A percentile compares a stretch with the other conserved stretches of the same genome.
Evolutionary conservation across 495 filamentous ascomycete genomes (phyloP).

Genomic region (Wilcoxina mikolae): DNA sequence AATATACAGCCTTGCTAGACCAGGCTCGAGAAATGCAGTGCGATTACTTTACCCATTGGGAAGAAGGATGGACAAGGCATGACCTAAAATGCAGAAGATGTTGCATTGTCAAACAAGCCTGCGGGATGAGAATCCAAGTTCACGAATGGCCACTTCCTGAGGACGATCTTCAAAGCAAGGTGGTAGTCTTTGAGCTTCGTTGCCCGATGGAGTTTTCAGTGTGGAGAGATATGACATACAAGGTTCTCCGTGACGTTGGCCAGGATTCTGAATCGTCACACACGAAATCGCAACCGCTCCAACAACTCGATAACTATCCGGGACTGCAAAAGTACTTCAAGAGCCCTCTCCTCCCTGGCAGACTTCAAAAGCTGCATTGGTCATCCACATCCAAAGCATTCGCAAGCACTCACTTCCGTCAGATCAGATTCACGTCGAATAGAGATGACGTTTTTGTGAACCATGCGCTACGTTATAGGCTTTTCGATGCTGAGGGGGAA

Average conservation of each 20-base stretch:
- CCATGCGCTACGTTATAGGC: constrained; percentile 31
- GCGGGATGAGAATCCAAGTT: constrained; percentile 35
- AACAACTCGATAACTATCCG: no score
- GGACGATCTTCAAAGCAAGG: constrained; percentile 29
- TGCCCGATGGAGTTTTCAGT: constrained; percentile 33
- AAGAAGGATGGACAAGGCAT: constrained; percentile 14
- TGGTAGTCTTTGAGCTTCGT: constrained; percentile 44
- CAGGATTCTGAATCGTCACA: constrained; percentile 32
- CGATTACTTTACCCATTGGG: constrained; percentile 29
- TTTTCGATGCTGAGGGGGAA: constrained; percentile 21
- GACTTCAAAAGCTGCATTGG: no score
- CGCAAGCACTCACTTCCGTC: no score
- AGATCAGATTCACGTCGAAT: no score
- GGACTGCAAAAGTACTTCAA: no score
- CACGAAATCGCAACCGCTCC: constrained; percentile 5
- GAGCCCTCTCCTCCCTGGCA: no score
- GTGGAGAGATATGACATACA: constrained; percentile 43
- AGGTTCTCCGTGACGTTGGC: no score
- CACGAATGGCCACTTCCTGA: constrained; percentile 50
- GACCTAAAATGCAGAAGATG: constrained; percentile 29
- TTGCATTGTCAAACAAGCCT: constrained; percentile 17
- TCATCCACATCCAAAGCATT: no score
- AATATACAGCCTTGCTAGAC: constrained; percentile 30
- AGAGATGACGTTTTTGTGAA: constrained; percentile 33
- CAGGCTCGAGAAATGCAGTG: constrained; percentile 20